Evolutionary conservation across 805 yeast species (phyloP).

Genomic region (Kurtzmaniella cleridarum): DNA sequence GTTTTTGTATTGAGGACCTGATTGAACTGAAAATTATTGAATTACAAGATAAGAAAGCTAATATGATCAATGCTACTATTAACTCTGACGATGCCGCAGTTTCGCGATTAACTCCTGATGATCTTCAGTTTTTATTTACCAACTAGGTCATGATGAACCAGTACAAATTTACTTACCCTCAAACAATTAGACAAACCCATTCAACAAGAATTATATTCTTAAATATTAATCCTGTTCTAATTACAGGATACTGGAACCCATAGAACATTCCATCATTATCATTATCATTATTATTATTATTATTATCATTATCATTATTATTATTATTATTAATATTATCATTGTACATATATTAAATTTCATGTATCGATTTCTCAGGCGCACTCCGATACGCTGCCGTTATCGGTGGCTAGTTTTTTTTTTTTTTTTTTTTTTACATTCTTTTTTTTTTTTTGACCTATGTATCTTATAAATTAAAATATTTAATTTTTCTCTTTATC

Average conservation of each 20-base stretch:
- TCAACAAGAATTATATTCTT: no score
- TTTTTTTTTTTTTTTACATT: background rate
- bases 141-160: conserved; percentile 51
- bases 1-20: conserved; percentile 93
- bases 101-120: conserved; percentile 84
- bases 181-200: no score
- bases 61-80: conserved; percentile 95
- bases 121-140: conserved; percentile 88
- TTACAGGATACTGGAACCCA: no score
- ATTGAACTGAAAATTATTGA: conserved; percentile 95
- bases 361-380: background rate
- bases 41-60: conserved; percentile 94
- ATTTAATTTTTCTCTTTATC: background rate
- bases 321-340: no score
- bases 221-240: no score
- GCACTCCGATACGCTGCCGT: background rate
- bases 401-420: no score
- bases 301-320: no score
- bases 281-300: no score
- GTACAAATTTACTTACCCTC: no score
- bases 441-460: no score
- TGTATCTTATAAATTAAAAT: background rate
- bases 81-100: conserved; percentile 91
- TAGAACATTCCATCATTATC: no score
- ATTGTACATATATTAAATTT: background rate